phyloP scores from a whole-genome alignment of 495 filamentous ascomycete species.

The Barbatosphaeria neglecta region DNA sequence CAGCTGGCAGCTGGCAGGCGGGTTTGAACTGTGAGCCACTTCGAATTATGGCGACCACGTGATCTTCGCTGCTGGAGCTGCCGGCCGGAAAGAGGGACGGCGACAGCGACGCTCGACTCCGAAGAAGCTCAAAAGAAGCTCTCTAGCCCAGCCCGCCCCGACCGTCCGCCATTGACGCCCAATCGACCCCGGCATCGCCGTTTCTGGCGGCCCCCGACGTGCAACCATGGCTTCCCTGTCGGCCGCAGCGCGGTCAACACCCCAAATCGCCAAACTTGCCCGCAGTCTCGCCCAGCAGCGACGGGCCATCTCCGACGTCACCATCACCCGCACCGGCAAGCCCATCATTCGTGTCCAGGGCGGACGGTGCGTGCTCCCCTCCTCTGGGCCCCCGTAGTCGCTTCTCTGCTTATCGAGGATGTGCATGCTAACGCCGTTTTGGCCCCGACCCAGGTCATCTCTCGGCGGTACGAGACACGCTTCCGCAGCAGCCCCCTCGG shows the following conservation, averaged over 20 bases:
- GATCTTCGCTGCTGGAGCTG: too few relatives aligned
- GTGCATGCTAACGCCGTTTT: conserved; percentile 6
- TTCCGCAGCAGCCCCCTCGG: conserved; percentile 10
- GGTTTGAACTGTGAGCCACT: too few relatives aligned
- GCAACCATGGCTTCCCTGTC: conserved; percentile 38
- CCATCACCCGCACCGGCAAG: conserved; percentile 78
- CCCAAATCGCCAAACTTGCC: conserved; percentile 15
- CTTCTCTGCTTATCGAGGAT: conserved; percentile 4
- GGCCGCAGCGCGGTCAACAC: conserved; percentile 33
- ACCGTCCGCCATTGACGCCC: conserved; percentile 9
- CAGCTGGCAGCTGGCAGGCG: too few relatives aligned
- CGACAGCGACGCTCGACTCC: too few relatives aligned
- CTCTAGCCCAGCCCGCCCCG: too few relatives aligned
- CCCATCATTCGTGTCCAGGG: conserved; percentile 72
- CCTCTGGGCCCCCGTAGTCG: conserved; percentile 6
- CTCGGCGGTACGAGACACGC: conserved; percentile 55
- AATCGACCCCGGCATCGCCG: conserved; percentile 19
- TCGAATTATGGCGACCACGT: too few relatives aligned
- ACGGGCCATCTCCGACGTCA: conserved; percentile 61
- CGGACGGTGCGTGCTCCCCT: conserved; percentile 60
- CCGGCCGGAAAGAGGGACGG: too few relatives aligned
- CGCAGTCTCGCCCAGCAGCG: conserved; percentile 19
- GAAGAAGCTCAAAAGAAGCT: too few relatives aligned
- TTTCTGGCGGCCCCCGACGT: conserved; percentile 20
- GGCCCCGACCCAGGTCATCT: conserved; percentile 47